These are phyloP conservation scores for Curvularia spicifera DNA, from an alignment of 2,329 filamentous ascomycete species.

Conservation along the genomic window DNA sequence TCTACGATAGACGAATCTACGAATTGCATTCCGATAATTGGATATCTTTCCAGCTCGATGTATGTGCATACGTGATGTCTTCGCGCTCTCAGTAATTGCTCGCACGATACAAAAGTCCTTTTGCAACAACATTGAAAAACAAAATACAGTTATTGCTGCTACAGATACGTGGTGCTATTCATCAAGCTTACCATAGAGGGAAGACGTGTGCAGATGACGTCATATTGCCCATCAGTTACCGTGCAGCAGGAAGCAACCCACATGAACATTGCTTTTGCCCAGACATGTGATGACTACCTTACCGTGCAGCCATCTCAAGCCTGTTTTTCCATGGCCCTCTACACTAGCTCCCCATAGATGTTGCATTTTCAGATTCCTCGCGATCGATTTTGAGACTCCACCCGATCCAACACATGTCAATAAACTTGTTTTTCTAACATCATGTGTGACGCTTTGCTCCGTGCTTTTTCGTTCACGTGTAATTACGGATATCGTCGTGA, in stretches of 20 bases:
- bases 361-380: neutral
- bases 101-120: neutral
- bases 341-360: neutral
- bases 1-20: constrained; percentile 19
- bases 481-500: no score
- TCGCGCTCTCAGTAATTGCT: neutral
- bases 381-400: neutral
- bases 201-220: neutral
- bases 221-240: neutral
- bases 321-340: neutral
- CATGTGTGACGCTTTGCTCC: neutral
- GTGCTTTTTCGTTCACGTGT: neutral
- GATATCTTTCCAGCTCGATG: neutral
- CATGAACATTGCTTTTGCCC: no score
- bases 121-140: neutral
- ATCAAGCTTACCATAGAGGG: neutral
- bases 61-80: neutral
- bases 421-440: neutral
- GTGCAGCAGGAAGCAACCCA: neutral
- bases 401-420: neutral
- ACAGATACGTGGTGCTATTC: neutral
- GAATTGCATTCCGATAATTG: neutral
- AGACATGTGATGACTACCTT: no score
- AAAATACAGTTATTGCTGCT: neutral
- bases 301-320: neutral